phyloP scores from a whole-genome alignment of 345 rosid species.

The Noccaea bulbosa region DNA sequence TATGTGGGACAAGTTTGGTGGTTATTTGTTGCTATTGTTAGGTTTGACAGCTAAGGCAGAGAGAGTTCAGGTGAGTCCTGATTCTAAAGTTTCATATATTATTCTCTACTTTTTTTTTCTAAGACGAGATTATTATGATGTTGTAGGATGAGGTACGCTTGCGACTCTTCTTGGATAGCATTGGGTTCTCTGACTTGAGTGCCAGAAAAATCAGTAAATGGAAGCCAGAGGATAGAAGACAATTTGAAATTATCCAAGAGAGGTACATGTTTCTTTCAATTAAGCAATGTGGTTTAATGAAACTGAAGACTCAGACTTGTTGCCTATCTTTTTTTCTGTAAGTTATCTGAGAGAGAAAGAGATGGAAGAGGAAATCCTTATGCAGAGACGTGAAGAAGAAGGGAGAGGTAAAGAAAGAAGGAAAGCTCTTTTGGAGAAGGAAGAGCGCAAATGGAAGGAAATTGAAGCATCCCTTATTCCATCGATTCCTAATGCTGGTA shows the following conservation, averaged over 20 bases:
- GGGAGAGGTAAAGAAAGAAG: conserved; percentile 99
- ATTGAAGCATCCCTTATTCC: conserved; percentile 99
- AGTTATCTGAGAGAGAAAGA: conserved; percentile 99
- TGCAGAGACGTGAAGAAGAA: conserved; percentile 99
- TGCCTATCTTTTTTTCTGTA: conserved; percentile 17
- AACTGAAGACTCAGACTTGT: conserved; percentile 24
- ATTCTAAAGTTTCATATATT: conserved; percentile 22
- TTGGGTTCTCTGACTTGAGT: conserved; percentile 94
- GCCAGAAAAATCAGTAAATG: conserved; percentile 98
- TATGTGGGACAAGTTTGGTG: conserved; percentile 99
- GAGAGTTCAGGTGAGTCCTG: conserved; percentile 77
- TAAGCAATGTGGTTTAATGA: conserved; percentile 22
- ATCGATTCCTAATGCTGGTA: conserved; percentile 97
- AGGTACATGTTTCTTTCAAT: conserved; percentile 55
- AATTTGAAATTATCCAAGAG: conserved; percentile 97
- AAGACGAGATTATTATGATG: conserved; percentile 13
- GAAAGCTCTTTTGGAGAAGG: conserved; percentile 95
- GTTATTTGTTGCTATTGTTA: conserved; percentile 88
- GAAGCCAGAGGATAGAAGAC: conserved; percentile 99
- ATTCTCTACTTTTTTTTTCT: conserved; percentile 30
- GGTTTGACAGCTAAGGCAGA: conserved; percentile 99
- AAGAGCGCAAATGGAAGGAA: conserved; percentile 99
- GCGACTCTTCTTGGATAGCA: conserved; percentile 98
- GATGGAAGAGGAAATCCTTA: conserved; percentile 98
- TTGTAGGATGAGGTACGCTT: conserved; percentile 96